These are phyloP conservation scores for Clarireedia homoeocarpa DNA, from an alignment of 2,329 filamentous ascomycete species.

Conservation along the genomic window DNA sequence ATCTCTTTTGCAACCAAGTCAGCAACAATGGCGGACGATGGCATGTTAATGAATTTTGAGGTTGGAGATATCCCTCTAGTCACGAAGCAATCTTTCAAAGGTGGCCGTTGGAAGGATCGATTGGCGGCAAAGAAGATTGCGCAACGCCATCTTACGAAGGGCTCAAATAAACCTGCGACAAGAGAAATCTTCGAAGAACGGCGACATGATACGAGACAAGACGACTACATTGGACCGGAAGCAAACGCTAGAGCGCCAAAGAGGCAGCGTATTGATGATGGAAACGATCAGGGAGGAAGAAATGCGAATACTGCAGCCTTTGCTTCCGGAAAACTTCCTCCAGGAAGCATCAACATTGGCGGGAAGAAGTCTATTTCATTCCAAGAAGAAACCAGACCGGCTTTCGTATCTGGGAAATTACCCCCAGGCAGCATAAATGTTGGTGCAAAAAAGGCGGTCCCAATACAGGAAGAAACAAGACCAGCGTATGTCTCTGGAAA, in stretches of 20 bases:
- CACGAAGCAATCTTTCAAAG: slow-evolving; percentile 61
- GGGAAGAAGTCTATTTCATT: slow-evolving; percentile 15
- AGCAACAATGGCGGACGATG: slow-evolving; percentile 77
- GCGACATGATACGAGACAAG: slow-evolving; percentile 17
- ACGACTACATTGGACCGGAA: slow-evolving; percentile 28
- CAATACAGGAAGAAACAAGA: slow-evolving; percentile 18
- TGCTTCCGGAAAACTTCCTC: slow-evolving; percentile 32
- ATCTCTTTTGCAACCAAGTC: background rate
- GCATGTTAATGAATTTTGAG: slow-evolving; percentile 89
- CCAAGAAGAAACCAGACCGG: slow-evolving; percentile 14
- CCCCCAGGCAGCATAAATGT: slow-evolving; percentile 30
- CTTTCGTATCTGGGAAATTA: slow-evolving; percentile 29
- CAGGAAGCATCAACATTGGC: slow-evolving; percentile 26
- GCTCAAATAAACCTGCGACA: slow-evolving; percentile 12
- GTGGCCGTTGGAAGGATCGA: slow-evolving; percentile 89
- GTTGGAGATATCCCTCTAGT: slow-evolving; percentile 60
- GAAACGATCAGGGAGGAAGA: slow-evolving; percentile 9
- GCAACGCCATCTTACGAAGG: slow-evolving; percentile 40
- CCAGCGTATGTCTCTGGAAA: slow-evolving; percentile 26
- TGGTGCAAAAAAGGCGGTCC: slow-evolving; percentile 17
- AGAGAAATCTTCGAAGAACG: slow-evolving; percentile 26
- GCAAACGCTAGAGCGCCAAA: slow-evolving; percentile 32
- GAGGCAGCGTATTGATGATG: slow-evolving; percentile 36
- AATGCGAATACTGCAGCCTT: slow-evolving; percentile 17
- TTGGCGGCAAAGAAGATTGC: slow-evolving; percentile 68